Conservation (phyloP, 345 rosid species). For the Luvunga scandens region DNA sequence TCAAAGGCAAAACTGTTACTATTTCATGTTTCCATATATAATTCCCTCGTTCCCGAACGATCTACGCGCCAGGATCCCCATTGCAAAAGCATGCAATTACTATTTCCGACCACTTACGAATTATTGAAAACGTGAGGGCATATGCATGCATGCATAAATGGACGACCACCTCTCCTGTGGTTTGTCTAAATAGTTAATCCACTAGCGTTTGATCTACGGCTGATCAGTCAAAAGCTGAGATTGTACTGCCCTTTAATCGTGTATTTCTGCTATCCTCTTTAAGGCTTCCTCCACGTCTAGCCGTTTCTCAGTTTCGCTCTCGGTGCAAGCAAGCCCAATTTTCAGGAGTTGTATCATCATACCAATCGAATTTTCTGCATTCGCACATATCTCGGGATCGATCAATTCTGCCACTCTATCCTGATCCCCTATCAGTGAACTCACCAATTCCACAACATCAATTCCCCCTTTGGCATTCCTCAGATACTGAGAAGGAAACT, state of each 20-base stretch:
- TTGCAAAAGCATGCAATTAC: too few species aligned
- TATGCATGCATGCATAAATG: too few species aligned
- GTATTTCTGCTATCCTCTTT: conserved; percentile 54
- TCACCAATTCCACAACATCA: conserved; percentile 59
- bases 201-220: neutral
- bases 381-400: conserved; percentile 61
- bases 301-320: conserved; percentile 48
- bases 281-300: conserved; percentile 51
- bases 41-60: too few species aligned
- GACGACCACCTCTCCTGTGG: neutral
- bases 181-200: neutral
- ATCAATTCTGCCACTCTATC: conserved; percentile 46
- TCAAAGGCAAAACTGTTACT: too few species aligned
- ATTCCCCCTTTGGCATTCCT: conserved; percentile 58
- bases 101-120: too few species aligned
- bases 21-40: too few species aligned
- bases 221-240: neutral
- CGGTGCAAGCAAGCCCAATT: conserved; percentile 59
- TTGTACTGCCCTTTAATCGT: conserved; percentile 11
- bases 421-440: conserved; percentile 31
- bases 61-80: too few species aligned
- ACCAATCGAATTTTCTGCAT: conserved; percentile 20
- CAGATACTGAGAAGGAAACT: conserved; percentile 66
- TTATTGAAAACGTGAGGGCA: too few species aligned
- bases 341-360: conserved; percentile 50